These are phyloP conservation scores for Leccinum variicolor DNA, from an alignment of 768 basidiomycete species.

Conservation along the genomic window DNA sequence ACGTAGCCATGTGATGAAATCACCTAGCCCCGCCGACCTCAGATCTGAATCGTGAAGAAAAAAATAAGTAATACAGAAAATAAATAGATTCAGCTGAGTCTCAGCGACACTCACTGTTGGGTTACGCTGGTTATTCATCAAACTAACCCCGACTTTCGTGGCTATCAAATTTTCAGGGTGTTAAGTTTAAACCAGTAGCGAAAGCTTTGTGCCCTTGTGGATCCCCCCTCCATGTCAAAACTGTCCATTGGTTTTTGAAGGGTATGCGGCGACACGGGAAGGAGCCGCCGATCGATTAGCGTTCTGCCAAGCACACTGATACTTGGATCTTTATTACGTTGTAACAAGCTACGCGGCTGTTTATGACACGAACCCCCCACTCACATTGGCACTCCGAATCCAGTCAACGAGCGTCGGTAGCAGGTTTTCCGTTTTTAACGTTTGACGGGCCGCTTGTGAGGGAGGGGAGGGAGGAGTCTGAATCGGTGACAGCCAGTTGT, in stretches of 20 bases:
- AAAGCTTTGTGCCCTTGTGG: neutral
- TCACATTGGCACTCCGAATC: neutral
- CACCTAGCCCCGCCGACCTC: neutral
- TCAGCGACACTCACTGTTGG: neutral
- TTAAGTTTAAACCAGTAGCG: neutral
- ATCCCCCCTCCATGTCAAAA: neutral
- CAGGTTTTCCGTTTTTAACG: neutral
- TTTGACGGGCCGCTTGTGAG: conserved; percentile 7
- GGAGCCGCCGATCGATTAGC: neutral
- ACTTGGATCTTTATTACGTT: neutral
- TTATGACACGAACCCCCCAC: neutral
- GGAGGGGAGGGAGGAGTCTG: neutral
- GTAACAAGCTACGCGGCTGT: neutral
- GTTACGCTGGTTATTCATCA: neutral
- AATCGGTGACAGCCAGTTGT: conserved; percentile 3
- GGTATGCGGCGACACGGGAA: neutral
- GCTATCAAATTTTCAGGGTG: neutral
- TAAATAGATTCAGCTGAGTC: neutral
- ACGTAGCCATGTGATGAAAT: conserved; percentile 16
- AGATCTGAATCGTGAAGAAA: neutral
- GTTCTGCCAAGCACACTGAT: neutral
- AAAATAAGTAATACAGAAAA: neutral
- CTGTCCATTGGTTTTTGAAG: neutral
- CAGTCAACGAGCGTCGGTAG: neutral
- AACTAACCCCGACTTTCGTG: neutral